A percentile compares a stretch with the other conserved stretches of the same genome.
phyloP scores from a whole-genome alignment of 2,329 filamentous ascomycete species.

The Alternaria sp. region DNA sequence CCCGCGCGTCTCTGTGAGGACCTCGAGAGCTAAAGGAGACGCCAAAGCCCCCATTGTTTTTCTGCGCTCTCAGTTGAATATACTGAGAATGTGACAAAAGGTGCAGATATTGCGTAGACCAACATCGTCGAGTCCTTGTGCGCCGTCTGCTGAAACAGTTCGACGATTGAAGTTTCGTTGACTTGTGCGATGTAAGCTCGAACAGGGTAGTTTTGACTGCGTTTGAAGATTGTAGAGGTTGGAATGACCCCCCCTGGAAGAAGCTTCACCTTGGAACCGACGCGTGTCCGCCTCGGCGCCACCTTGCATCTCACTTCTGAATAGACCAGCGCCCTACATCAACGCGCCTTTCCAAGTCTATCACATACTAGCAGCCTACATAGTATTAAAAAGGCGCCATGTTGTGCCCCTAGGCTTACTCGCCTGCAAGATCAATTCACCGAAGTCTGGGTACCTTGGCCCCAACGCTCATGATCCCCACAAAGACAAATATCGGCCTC shows the following conservation, averaged over 20 bases:
- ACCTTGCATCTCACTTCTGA: not conserved
- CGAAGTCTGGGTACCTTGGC: conserved; percentile 25
- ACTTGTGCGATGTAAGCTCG: not conserved
- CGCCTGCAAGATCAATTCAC: not conserved
- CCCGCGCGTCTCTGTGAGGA: conserved; percentile 3
- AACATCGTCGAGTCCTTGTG: not conserved
- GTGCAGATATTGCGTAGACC: not conserved
- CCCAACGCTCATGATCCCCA: conserved; percentile 38
- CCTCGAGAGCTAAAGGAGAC: not conserved
- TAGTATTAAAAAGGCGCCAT: not conserved
- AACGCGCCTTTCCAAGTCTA: not conserved
- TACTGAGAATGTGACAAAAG: not conserved
- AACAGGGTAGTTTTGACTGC: not conserved
- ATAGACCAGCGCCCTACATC: not conserved
- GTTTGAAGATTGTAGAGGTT: not conserved
- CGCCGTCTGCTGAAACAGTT: conserved; percentile 13
- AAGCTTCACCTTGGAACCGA: not conserved
- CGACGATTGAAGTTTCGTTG: not conserved
- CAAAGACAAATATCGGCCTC: conserved; percentile 31
- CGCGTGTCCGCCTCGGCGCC: not conserved
- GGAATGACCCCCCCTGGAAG: not conserved
- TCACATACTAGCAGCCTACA: not conserved
- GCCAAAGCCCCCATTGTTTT: not conserved
- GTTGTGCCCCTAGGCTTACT: not conserved
- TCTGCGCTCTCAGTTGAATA: not conserved